Percentiles rank a stretch among this genome's conserved stretches.
Conservation (phyloP, 169 alveolate species). For the Plasmodium vivax region DNA sequence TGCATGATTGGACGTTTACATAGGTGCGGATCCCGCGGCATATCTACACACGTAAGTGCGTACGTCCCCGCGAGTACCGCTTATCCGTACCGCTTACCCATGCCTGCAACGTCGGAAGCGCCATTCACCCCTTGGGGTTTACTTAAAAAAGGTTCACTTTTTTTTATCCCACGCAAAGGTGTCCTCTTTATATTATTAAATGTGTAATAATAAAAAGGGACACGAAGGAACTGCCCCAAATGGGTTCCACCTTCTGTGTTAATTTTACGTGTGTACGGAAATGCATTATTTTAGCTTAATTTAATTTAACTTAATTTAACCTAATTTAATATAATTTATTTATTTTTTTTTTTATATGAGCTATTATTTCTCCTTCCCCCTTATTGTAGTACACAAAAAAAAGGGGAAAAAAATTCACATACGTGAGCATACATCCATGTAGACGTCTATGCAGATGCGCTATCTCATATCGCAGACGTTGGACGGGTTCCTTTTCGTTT, state of each 20-base stretch:
- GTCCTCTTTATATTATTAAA: conserved; percentile 33
- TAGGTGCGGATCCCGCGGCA: background rate
- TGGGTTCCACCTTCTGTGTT: background rate
- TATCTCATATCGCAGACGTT: background rate
- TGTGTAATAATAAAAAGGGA: conserved; percentile 39
- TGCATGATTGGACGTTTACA: background rate
- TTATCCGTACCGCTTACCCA: background rate
- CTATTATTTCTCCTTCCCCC: background rate
- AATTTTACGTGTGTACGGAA: background rate
- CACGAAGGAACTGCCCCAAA: background rate
- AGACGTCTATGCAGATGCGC: background rate
- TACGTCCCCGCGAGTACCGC: background rate
- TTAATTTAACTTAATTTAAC: too few relatives aligned
- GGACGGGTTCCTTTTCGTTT: background rate
- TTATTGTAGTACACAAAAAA: background rate
- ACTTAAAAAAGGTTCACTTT: background rate
- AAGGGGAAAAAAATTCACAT: background rate
- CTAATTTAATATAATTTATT: too few relatives aligned
- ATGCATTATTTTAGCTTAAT: background rate
- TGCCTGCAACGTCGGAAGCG: conserved; percentile 18
- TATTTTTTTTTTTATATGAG: background rate
- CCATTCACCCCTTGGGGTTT: background rate
- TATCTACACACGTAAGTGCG: background rate
- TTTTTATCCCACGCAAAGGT: background rate
- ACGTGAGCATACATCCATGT: background rate